These are phyloP conservation scores for Cinnamomum micranthum DNA, from an alignment of 164 flowering plant species.

Conservation along the genomic window DNA sequence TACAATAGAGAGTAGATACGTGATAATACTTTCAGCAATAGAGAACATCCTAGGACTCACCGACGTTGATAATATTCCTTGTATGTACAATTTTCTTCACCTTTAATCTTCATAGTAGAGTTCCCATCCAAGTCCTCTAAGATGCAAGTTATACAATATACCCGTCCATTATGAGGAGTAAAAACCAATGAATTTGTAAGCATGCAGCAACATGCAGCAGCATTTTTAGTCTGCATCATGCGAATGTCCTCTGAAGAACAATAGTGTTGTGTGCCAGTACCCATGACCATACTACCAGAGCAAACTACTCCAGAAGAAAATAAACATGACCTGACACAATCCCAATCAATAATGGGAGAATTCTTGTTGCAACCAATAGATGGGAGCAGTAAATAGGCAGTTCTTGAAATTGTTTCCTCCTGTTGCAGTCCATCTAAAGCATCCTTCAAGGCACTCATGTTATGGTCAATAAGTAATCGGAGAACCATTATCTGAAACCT, in stretches of 20 bases:
- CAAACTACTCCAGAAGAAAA: constrained; percentile 13
- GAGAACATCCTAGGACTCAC: constrained; percentile 31
- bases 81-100: constrained; percentile 35
- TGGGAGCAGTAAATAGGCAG: constrained; percentile 73
- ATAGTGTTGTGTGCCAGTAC: constrained; percentile 1
- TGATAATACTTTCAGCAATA: neutral
- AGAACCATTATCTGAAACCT: constrained; percentile 55
- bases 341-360: constrained; percentile 45
- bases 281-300: constrained; percentile 9
- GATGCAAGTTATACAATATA: constrained; percentile 46
- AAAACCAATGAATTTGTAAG: constrained; percentile 55
- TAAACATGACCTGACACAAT: constrained; percentile 31
- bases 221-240: constrained; percentile 41
- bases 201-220: constrained; percentile 40
- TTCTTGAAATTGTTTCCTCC: constrained; percentile 12
- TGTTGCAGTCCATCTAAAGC: constrained; percentile 15
- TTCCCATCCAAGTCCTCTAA: constrained; percentile 47
- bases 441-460: constrained; percentile 28
- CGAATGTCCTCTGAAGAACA: constrained; percentile 12
- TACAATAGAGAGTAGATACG: too few relatives aligned
- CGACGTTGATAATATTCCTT: constrained; percentile 38
- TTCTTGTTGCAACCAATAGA: constrained; percentile 8
- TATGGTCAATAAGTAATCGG: constrained; percentile 44
- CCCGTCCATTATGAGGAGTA: constrained; percentile 68
- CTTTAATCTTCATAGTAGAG: constrained; percentile 32